phyloP scores from a whole-genome alignment of 129 eudicot species.

The Artemisia tridentata region DNA sequence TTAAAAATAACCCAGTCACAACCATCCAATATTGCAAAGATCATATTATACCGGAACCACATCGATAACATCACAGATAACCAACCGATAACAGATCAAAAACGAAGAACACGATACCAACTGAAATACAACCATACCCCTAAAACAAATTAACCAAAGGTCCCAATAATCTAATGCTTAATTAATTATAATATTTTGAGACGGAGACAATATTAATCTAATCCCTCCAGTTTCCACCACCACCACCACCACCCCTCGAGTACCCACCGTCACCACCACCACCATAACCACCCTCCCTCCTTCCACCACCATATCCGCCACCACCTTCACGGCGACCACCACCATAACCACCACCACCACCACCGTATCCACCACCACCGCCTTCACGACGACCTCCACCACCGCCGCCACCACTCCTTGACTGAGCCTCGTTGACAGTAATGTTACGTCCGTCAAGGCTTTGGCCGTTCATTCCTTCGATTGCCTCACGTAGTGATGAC shows the following conservation, averaged over 20 bases:
- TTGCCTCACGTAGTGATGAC: conserved; percentile 69
- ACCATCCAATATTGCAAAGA: too few species aligned
- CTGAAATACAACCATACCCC: too few species aligned
- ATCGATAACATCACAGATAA: too few species aligned
- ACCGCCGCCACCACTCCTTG: conserved; percentile 78
- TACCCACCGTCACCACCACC: background rate
- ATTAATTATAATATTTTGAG: too few species aligned
- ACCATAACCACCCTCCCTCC: background rate
- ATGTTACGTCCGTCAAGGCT: conserved; percentile 84
- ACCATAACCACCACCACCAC: conserved; percentile 28
- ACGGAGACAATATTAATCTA: too few species aligned
- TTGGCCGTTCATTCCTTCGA: conserved; percentile 90
- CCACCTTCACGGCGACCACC: conserved; percentile 23
- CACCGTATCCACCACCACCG: conserved; percentile 37
- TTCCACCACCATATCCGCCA: conserved; percentile 17
- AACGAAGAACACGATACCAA: too few species aligned
- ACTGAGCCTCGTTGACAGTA: conserved; percentile 92
- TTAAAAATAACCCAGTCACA: too few species aligned
- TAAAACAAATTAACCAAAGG: too few species aligned
- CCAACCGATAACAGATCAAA: too few species aligned
- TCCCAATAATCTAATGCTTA: too few species aligned
- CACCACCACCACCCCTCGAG: background rate
- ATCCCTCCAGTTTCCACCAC: conserved; percentile 5
- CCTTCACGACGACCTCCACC: conserved; percentile 38
- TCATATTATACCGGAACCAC: too few species aligned